Evolutionary conservation across 371 early-diverging fungal genomes (phyloP).

Genomic region (Mucor irregularis): DNA sequence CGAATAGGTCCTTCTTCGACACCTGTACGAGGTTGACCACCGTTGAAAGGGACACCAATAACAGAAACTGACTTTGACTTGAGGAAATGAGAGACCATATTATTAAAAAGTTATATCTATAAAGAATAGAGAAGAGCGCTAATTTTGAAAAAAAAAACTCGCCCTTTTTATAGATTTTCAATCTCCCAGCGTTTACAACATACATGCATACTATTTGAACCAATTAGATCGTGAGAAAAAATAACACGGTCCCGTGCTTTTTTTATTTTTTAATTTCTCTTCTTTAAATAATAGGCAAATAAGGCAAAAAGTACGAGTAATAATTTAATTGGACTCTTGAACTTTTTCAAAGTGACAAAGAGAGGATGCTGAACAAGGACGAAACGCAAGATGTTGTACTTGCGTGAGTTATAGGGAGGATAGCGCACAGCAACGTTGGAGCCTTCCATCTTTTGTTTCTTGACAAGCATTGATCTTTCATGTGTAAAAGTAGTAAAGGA

Average conservation of each 20-base stretch:
- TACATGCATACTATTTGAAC: background rate
- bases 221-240: slow-evolving; percentile 25
- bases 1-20: slow-evolving; percentile 89
- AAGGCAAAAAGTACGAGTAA: background rate
- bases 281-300: background rate
- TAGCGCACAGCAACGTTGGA: slow-evolving; percentile 47
- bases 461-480: slow-evolving; percentile 57
- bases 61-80: slow-evolving; percentile 33
- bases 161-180: slow-evolving; percentile 1
- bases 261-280: background rate
- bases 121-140: background rate
- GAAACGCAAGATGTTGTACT: slow-evolving; percentile 35
- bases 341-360: slow-evolving; percentile 27
- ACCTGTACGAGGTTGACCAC: slow-evolving; percentile 81
- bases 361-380: slow-evolving; percentile 36
- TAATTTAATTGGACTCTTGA: slow-evolving; percentile 17
- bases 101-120: background rate
- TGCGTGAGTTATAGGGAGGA: slow-evolving; percentile 60
- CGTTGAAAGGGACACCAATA: slow-evolving; percentile 73
- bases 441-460: slow-evolving; percentile 42
- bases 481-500: slow-evolving; percentile 82
- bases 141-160: background rate
- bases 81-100: slow-evolving; percentile 25
- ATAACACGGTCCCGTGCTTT: slow-evolving; percentile 15
- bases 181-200: too few relatives aligned